A percentile compares a stretch with the other conserved stretches of the same genome.
phyloP scores from a whole-genome alignment of 2,329 filamentous ascomycete species.

The Dissoconium aciculare region DNA sequence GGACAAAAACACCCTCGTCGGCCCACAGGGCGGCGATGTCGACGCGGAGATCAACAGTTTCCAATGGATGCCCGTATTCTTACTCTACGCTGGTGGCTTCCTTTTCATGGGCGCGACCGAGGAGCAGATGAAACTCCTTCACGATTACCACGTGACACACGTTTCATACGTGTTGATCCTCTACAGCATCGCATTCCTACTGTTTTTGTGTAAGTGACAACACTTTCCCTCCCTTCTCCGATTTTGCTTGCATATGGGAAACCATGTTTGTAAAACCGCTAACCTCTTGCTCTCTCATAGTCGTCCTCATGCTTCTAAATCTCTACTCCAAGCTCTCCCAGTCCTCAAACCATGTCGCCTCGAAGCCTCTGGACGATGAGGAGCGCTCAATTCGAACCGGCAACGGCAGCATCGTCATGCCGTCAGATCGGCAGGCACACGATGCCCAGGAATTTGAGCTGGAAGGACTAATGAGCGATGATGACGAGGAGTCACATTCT shows the following conservation, averaged over 20 bases:
- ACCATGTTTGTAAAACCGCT: too few relatives aligned
- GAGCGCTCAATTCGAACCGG: constrained; percentile 13
- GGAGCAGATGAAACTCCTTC: constrained; percentile 77
- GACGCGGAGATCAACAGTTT: constrained; percentile 37
- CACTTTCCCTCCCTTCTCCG: neutral
- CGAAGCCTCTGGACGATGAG: constrained; percentile 22
- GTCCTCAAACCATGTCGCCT: neutral
- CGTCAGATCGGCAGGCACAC: constrained; percentile 43
- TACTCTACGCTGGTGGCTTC: constrained; percentile 84
- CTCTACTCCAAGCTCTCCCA: constrained; percentile 55
- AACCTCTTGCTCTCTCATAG: constrained; percentile 22
- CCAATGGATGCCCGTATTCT: constrained; percentile 27
- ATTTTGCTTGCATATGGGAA: too few relatives aligned
- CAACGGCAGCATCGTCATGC: constrained; percentile 33
- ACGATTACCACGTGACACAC: constrained; percentile 62
- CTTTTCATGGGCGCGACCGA: constrained; percentile 96
- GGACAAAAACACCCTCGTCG: constrained; percentile 41
- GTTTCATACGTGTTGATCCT: constrained; percentile 86
- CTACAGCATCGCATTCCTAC: constrained; percentile 74
- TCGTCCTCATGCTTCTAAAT: constrained; percentile 70
- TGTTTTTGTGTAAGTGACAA: constrained; percentile 60
- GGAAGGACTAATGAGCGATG: constrained; percentile 76
- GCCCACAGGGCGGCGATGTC: constrained; percentile 18
- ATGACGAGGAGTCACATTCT: constrained; percentile 48
- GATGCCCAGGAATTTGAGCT: constrained; percentile 92